Conservation (phyloP, 176 grass and related monocot genomes). For the Oryza brachyantha region DNA sequence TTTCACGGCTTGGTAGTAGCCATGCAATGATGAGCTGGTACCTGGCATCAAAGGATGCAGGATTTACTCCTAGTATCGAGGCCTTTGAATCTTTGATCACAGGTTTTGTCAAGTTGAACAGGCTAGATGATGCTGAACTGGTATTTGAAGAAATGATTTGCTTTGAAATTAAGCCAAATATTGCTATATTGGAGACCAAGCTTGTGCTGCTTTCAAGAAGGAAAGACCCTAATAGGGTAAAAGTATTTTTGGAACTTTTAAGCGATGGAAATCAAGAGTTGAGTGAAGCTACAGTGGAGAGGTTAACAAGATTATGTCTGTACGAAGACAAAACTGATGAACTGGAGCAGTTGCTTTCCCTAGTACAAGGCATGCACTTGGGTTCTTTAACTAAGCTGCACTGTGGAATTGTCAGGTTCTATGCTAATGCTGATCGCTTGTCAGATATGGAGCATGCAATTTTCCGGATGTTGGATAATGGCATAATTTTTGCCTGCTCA, state of each 20-base stretch:
- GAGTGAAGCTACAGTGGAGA: constrained; percentile 30
- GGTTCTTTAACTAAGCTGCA: constrained; percentile 32
- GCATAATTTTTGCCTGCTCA: constrained; percentile 28
- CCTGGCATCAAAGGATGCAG: constrained; percentile 41
- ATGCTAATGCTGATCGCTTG: constrained; percentile 42
- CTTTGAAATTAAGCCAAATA: constrained; percentile 35
- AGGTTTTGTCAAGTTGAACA: constrained; percentile 35
- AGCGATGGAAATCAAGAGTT: constrained; percentile 27
- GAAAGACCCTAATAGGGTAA: constrained; percentile 27
- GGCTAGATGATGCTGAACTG: constrained; percentile 38
- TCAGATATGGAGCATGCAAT: constrained; percentile 45
- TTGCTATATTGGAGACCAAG: constrained; percentile 44
- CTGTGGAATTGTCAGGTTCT: constrained; percentile 48
- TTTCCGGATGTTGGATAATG: constrained; percentile 38
- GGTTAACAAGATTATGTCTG: constrained; percentile 28
- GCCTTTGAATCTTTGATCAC: constrained; percentile 50
- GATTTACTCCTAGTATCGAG: constrained; percentile 42
- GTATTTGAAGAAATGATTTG: constrained; percentile 48
- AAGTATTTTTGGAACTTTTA: constrained; percentile 23
- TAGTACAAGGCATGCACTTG: constrained; percentile 19
- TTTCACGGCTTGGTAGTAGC: constrained; percentile 27
- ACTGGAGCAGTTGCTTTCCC: constrained; percentile 44
- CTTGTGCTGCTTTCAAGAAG: constrained; percentile 37
- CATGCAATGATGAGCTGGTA: constrained; percentile 52
- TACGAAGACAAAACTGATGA: constrained; percentile 27